phyloP scores from a whole-genome alignment of 345 rosid genomes.

The Heritiera fomes region DNA sequence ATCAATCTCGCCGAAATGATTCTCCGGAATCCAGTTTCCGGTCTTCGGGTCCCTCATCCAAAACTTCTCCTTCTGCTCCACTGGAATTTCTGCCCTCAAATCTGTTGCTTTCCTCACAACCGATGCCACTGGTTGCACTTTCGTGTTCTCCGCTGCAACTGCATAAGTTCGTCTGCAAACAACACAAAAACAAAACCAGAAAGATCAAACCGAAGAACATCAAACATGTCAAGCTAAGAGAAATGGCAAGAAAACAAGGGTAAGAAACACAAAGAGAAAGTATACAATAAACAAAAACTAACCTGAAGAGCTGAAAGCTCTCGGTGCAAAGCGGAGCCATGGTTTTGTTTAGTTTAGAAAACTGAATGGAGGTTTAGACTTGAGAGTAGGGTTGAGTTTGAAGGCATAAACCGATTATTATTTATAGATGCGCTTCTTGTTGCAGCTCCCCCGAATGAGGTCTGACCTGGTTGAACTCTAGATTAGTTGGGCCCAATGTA shows the following conservation, averaged over 20 bases:
- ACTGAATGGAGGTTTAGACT: neutral
- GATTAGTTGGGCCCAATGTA: too few species aligned
- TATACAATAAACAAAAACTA: neutral
- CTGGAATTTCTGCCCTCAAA: neutral
- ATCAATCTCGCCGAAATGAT: constrained; percentile 40
- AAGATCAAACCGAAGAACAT: too few species aligned
- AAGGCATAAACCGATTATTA: neutral
- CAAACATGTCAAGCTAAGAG: neutral
- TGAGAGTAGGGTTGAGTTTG: neutral
- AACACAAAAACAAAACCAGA: neutral
- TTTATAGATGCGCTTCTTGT: neutral
- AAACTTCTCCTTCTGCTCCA: constrained; percentile 24
- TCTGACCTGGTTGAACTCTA: too few species aligned
- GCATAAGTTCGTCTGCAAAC: constrained; percentile 27
- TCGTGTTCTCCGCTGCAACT: constrained; percentile 22
- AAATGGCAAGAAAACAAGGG: neutral
- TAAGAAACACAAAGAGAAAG: neutral
- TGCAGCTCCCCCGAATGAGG: too few species aligned
- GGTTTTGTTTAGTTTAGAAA: neutral
- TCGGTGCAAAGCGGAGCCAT: constrained; percentile 28
- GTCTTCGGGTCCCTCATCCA: constrained; percentile 60
- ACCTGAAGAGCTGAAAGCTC: constrained; percentile 30
- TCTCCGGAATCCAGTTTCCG: constrained; percentile 55
- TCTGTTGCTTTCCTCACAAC: constrained; percentile 21
- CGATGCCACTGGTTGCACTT: neutral